phyloP scores from a whole-genome alignment of 306 rosid genomes.

The Lathyrus sativus region DNA sequence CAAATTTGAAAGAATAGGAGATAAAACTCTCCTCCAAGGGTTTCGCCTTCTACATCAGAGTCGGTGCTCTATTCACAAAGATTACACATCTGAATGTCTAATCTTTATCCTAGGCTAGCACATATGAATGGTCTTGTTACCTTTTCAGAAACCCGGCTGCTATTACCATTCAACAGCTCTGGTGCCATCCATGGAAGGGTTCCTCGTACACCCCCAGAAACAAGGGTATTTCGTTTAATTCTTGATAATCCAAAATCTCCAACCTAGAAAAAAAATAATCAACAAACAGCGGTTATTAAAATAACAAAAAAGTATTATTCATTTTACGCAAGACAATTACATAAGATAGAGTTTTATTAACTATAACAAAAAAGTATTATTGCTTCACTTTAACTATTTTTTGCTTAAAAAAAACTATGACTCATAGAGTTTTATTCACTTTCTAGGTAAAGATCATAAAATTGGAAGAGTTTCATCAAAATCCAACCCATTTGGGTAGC shows the following conservation, averaged over 20 bases:
- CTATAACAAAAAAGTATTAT: neutral
- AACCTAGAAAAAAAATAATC: constrained; percentile 54
- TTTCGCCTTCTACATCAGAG: too few relatives aligned
- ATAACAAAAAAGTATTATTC: neutral
- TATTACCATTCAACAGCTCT: constrained; percentile 78
- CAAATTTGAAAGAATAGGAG: too few relatives aligned
- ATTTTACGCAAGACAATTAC: neutral
- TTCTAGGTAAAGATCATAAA: neutral
- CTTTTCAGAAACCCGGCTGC: constrained; percentile 90
- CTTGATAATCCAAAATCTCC: constrained; percentile 95
- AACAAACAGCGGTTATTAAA: neutral
- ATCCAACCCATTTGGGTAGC: neutral
- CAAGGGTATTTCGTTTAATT: constrained; percentile 84
- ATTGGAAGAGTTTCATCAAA: neutral
- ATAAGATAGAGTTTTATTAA: neutral
- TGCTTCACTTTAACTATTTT: too few relatives aligned
- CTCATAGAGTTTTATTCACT: neutral
- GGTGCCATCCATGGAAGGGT: constrained; percentile 99
- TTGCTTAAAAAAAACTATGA: too few relatives aligned
- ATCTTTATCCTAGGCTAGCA: too few relatives aligned
- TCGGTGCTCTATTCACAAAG: too few relatives aligned
- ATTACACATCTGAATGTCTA: too few relatives aligned
- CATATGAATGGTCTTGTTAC: constrained; percentile 41
- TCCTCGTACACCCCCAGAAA: constrained; percentile 96
- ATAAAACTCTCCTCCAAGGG: too few relatives aligned